A percentile compares a stretch with the other conserved stretches of the same genome.
These are phyloP conservation scores for Epichloe amarillans DNA, from an alignment of 2,329 filamentous ascomycete genomes.

Conservation along the genomic window DNA sequence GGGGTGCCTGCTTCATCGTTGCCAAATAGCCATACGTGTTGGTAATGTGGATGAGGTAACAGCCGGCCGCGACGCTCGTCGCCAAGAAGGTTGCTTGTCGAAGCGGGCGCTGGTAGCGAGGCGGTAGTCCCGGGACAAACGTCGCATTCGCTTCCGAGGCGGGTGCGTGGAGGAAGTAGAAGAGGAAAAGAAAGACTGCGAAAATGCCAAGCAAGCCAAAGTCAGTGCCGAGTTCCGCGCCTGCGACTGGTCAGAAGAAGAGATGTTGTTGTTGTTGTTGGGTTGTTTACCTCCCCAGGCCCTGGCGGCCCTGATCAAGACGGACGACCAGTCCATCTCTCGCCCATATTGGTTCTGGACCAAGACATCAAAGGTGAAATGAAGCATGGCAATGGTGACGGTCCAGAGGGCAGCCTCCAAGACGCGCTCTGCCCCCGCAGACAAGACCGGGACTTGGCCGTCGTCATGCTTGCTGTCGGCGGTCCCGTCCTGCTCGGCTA, in stretches of 20 bases:
- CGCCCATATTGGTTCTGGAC: conserved; percentile 69
- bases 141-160: conserved; percentile 34
- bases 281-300: conserved; percentile 36
- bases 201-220: too few relatives aligned
- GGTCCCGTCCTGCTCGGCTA: conserved; percentile 10
- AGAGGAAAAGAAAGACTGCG: conserved; percentile 41
- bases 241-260: too few relatives aligned
- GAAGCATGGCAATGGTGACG: conserved; percentile 53
- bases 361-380: conserved; percentile 67
- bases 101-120: conserved; percentile 30
- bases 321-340: conserved; percentile 44
- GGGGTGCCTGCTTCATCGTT: conserved; percentile 85
- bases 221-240: too few relatives aligned
- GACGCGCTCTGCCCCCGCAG: conserved; percentile 34
- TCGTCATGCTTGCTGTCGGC: conserved; percentile 14
- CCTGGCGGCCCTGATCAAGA: conserved; percentile 37
- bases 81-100: conserved; percentile 51
- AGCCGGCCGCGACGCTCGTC: conserved; percentile 50
- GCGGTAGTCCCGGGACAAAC: conserved; percentile 37
- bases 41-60: conserved; percentile 68
- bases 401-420: conserved; percentile 46
- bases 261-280: neutral
- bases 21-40: conserved; percentile 73
- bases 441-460: conserved; percentile 17
- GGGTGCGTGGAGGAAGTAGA: conserved; percentile 38